Percentiles rank a stretch among this genome's conserved stretches.
Evolutionary conservation across 1,284 basidiomycete genomes (phyloP).

Genomic region (Wolfiporia cocos): DNA sequence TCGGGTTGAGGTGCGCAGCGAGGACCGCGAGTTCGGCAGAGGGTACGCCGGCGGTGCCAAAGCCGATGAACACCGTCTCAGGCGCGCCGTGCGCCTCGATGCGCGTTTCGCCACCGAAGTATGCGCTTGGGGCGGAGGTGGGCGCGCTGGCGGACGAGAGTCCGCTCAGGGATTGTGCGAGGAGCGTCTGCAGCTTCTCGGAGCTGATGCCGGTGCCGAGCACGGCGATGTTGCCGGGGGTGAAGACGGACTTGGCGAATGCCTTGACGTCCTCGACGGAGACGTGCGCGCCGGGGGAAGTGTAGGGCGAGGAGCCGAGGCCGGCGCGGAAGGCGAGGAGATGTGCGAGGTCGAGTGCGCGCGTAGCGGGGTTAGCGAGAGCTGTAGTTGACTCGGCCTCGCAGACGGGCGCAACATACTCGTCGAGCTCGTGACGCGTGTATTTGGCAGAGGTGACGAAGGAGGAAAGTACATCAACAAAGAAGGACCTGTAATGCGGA

Average conservation of each 20-base stretch:
- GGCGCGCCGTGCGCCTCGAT: constrained; percentile 53
- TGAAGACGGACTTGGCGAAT: constrained; percentile 70
- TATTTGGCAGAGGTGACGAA: constrained; percentile 80
- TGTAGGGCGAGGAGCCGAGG: constrained; percentile 85
- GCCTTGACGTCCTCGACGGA: constrained; percentile 65
- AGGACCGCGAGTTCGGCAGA: constrained; percentile 73
- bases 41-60: constrained; percentile 60
- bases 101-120: constrained; percentile 85
- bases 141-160: constrained; percentile 36
- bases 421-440: constrained; percentile 80
- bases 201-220: constrained; percentile 83
- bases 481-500: constrained; percentile 69
- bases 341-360: constrained; percentile 82
- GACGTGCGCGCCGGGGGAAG: constrained; percentile 61
- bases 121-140: constrained; percentile 39
- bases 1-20: constrained; percentile 68
- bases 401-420: constrained; percentile 79
- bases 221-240: constrained; percentile 76
- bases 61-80: constrained; percentile 81
- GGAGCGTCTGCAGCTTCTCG: constrained; percentile 61
- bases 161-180: constrained; percentile 61
- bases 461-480: constrained; percentile 82
- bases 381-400: constrained; percentile 65
- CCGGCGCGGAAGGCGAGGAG: constrained; percentile 86
- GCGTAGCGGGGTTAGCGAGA: constrained; percentile 53